A percentile compares a stretch with the other conserved stretches of the same genome.
Conservation (phyloP, 305 asterid genomes). For the Plantago rigida region DNA sequence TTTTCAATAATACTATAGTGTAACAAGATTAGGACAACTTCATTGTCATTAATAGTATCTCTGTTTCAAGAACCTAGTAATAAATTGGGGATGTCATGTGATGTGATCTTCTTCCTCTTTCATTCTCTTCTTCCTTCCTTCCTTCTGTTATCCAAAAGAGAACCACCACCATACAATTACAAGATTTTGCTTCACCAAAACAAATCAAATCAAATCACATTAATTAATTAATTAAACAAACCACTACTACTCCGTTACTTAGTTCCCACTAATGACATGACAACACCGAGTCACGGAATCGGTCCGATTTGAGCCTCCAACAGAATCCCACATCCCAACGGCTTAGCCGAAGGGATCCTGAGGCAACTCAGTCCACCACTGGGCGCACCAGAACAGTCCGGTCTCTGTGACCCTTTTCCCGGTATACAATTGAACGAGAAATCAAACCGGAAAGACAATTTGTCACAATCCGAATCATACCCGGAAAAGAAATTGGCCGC, state of each 20-base stretch:
- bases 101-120: background rate
- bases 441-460: slow-evolving; percentile 41
- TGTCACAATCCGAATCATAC: slow-evolving; percentile 50
- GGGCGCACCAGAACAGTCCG: slow-evolving; percentile 56
- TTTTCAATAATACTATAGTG: no score
- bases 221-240: background rate
- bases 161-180: background rate
- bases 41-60: no score
- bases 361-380: slow-evolving; percentile 64
- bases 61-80: background rate
- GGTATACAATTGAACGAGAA: slow-evolving; percentile 73
- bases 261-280: background rate
- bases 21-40: no score
- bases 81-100: background rate
- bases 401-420: slow-evolving; percentile 57
- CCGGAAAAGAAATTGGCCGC: slow-evolving; percentile 72
- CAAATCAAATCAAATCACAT: background rate
- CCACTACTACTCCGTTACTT: background rate
- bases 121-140: no score
- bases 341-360: slow-evolving; percentile 51
- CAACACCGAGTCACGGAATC: slow-evolving; percentile 23
- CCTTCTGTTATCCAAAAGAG: background rate
- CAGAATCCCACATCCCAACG: slow-evolving; percentile 51
- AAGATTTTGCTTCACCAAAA: background rate
- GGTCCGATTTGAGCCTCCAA: slow-evolving; percentile 19